phyloP scores from a whole-genome alignment of 768 basidiomycete genomes.

The Tremella mesenterica region DNA sequence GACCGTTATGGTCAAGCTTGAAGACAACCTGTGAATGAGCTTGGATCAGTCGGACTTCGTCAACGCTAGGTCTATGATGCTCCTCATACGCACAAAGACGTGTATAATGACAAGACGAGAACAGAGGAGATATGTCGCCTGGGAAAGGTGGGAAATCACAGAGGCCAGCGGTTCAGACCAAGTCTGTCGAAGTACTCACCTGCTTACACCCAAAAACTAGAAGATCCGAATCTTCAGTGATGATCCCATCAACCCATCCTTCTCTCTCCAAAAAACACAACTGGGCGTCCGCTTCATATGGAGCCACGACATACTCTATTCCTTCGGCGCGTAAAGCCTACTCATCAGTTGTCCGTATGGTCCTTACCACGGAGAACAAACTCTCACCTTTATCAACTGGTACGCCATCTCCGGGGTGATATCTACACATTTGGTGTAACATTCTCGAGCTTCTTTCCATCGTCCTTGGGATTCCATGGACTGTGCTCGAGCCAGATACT shows the following conservation, averaged over 20 bases:
- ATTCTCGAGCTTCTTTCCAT: constrained; percentile 71
- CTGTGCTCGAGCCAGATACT: constrained; percentile 65
- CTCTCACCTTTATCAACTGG: constrained; percentile 82
- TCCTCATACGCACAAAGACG: background rate
- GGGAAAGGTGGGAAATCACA: too few species aligned
- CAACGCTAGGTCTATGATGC: background rate
- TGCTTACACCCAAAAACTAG: constrained; percentile 91
- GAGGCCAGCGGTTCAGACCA: too few species aligned
- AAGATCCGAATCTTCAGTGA: constrained; percentile 96
- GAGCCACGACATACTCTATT: constrained; percentile 81
- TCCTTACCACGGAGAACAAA: background rate
- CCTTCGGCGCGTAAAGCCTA: constrained; percentile 77
- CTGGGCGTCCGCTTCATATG: constrained; percentile 98
- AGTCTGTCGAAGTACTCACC: constrained; percentile 46
- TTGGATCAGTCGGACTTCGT: background rate
- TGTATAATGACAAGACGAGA: too few species aligned
- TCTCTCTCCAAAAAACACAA: constrained; percentile 78
- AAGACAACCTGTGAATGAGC: constrained; percentile 51
- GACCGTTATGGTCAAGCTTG: constrained; percentile 65
- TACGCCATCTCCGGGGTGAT: constrained; percentile 96
- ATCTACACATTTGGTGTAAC: constrained; percentile 82
- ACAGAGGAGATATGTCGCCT: too few species aligned
- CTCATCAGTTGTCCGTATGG: background rate
- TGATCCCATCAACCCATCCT: constrained; percentile 76
- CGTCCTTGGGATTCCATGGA: constrained; percentile 68